Percentiles rank a stretch among this genome's conserved stretches.
These are phyloP conservation scores for Acanthamoeba culbertsoni DNA, from an alignment of 208 protist genomes.

Conservation along the genomic window DNA sequence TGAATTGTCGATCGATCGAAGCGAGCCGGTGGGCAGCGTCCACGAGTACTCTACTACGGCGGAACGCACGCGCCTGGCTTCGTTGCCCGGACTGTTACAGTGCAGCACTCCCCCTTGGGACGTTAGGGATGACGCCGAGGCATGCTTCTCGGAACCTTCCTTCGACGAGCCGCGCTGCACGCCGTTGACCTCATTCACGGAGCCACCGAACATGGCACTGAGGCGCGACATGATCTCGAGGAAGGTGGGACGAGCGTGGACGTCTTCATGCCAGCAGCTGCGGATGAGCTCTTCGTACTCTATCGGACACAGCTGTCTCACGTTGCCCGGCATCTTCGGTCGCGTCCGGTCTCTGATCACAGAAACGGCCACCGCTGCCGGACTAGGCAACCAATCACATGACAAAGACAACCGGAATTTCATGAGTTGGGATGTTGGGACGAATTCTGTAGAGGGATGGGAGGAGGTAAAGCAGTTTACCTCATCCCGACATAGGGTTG, in stretches of 20 bases:
- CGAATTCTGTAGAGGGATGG: too few relatives aligned
- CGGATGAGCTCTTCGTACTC: not conserved
- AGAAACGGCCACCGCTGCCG: not conserved
- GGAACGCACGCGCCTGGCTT: not conserved
- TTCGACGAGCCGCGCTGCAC: not conserved
- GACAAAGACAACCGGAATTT: too few relatives aligned
- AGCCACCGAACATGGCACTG: not conserved
- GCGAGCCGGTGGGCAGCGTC: not conserved
- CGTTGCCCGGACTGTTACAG: too few relatives aligned
- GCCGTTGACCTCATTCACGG: not conserved
- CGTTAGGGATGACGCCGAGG: too few relatives aligned
- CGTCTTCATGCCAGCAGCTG: not conserved
- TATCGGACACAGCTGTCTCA: not conserved
- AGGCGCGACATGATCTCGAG: not conserved
- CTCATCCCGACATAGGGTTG: conserved; percentile 9
- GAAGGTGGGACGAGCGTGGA: not conserved
- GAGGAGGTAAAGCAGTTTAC: too few relatives aligned
- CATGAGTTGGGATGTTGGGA: too few relatives aligned
- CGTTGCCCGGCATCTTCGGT: not conserved
- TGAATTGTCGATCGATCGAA: not conserved
- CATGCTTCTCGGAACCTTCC: too few relatives aligned
- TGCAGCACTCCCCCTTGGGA: too few relatives aligned
- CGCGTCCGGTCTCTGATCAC: conserved; percentile 22
- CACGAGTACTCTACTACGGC: not conserved
- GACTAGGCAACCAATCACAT: not conserved